Conservation (phyloP, 2,329 filamentous ascomycete species). For the Ceratocystis albifundus region DNA sequence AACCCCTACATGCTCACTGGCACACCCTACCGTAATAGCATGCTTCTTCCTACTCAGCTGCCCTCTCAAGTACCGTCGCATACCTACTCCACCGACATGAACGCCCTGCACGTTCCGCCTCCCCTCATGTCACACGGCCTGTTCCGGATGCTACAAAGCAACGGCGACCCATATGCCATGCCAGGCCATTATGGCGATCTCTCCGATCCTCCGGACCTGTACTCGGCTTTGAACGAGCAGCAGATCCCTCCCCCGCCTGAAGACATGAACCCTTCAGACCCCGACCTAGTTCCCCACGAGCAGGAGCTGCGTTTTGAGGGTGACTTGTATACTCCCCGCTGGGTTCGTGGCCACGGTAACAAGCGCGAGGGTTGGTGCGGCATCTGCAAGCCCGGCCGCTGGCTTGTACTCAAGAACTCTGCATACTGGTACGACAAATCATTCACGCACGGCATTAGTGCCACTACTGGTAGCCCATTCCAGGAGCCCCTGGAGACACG, state of each 20-base stretch:
- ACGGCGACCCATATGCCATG: slow-evolving; percentile 55
- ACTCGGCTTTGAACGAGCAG: slow-evolving; percentile 62
- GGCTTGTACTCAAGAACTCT: slow-evolving; percentile 81
- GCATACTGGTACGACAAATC: slow-evolving; percentile 92
- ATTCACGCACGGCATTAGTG: slow-evolving; percentile 77
- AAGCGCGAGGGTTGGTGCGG: slow-evolving; percentile 85
- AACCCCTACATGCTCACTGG: slow-evolving; percentile 45
- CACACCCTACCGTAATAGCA: slow-evolving; percentile 45
- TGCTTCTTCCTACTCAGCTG: slow-evolving; percentile 41
- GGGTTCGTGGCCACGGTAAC: slow-evolving; percentile 76
- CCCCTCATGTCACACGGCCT: slow-evolving; percentile 58
- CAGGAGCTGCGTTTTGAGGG: slow-evolving; percentile 69
- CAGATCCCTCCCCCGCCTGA: slow-evolving; percentile 62
- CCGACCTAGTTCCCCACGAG: slow-evolving; percentile 64
- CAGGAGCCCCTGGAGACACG: slow-evolving; percentile 64
- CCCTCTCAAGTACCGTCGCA: slow-evolving; percentile 33
- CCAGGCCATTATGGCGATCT: slow-evolving; percentile 62
- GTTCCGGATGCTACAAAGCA: slow-evolving; percentile 64
- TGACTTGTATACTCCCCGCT: slow-evolving; percentile 71
- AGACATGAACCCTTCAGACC: slow-evolving; percentile 69
- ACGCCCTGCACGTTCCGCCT: slow-evolving; percentile 43
- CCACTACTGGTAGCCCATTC: slow-evolving; percentile 66
- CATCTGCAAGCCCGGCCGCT: slow-evolving; percentile 73
- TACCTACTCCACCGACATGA: slow-evolving; percentile 34
- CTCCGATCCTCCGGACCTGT: slow-evolving; percentile 65